These are phyloP conservation scores for Vitis rotundifolia DNA, from an alignment of 164 flowering plant genomes.

Conservation along the genomic window DNA sequence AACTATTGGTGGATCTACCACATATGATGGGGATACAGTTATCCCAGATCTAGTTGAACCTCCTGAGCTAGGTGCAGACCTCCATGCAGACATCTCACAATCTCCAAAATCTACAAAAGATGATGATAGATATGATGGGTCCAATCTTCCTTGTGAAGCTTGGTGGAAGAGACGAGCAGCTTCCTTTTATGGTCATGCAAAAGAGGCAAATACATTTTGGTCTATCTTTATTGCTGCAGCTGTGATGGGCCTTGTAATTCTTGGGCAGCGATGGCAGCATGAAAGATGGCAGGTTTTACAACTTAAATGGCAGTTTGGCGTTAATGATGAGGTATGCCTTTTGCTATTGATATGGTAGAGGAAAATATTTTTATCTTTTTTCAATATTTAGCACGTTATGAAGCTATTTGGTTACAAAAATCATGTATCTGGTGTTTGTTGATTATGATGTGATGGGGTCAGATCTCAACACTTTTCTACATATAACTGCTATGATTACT, in stretches of 20 bases:
- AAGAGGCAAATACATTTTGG: slow-evolving; percentile 83
- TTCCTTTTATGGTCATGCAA: slow-evolving; percentile 73
- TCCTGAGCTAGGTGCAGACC: slow-evolving; percentile 26
- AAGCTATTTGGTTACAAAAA: not conserved
- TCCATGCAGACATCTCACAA: slow-evolving; percentile 18
- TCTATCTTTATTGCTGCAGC: slow-evolving; percentile 89
- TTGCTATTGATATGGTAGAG: not conserved
- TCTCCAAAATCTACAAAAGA: slow-evolving; percentile 28
- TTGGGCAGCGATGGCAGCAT: slow-evolving; percentile 92
- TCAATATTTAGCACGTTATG: not conserved
- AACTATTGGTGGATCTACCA: slow-evolving; percentile 29
- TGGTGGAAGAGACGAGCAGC: slow-evolving; percentile 92
- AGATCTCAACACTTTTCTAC: not conserved
- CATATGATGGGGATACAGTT: slow-evolving; percentile 26
- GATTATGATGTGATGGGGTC: not conserved
- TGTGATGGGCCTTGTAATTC: slow-evolving; percentile 87
- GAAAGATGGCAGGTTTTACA: slow-evolving; percentile 80
- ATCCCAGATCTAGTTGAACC: slow-evolving; percentile 27
- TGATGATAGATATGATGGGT: slow-evolving; percentile 35
- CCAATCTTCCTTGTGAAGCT: slow-evolving; percentile 72
- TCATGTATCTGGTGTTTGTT: not conserved
- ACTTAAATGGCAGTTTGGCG: slow-evolving; percentile 56
- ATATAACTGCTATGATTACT: not conserved
- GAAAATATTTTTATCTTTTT: no score
- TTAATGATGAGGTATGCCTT: slow-evolving; percentile 60